A percentile compares a stretch with the other conserved stretches of the same genome.
phyloP scores from a whole-genome alignment of 371 early-diverging fungal species.

The Apophysomyces sp. region DNA sequence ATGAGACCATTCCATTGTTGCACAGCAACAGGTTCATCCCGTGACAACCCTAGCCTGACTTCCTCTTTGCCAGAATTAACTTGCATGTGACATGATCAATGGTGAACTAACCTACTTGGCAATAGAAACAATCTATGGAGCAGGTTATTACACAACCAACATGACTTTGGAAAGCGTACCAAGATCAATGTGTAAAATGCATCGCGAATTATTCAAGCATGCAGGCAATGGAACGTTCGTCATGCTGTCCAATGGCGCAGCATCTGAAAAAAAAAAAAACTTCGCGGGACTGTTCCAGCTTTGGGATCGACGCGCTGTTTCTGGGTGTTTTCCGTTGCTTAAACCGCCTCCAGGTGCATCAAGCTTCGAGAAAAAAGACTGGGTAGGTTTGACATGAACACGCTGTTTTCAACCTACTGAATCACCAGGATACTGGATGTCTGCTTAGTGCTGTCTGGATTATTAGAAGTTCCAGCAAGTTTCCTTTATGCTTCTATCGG shows the following conservation, averaged over 20 bases:
- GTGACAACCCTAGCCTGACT: constrained; percentile 66
- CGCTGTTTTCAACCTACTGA: no score
- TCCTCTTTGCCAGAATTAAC: constrained; percentile 53
- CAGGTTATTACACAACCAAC: not conserved
- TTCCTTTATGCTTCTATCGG: no score
- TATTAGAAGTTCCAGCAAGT: no score
- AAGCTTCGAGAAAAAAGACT: no score
- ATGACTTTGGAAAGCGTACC: constrained; percentile 28
- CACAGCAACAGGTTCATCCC: constrained; percentile 76
- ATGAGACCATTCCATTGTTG: constrained; percentile 91
- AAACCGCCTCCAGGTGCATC: no score
- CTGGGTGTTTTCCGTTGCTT: no score
- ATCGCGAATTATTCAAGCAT: constrained; percentile 53
- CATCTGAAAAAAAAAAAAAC: not conserved
- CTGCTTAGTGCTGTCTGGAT: no score
- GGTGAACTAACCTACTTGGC: constrained; percentile 69
- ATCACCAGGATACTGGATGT: no score
- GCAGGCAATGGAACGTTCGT: constrained; percentile 24
- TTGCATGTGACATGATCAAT: not conserved
- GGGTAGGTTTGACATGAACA: no score
- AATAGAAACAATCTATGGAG: constrained; percentile 68
- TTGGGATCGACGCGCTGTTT: no score
- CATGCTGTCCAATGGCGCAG: not conserved
- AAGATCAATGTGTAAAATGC: constrained; percentile 63
- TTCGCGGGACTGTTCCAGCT: no score